Conservation (phyloP, 2,329 filamentous ascomycete genomes). For the Sarocladiaceae sp. region DNA sequence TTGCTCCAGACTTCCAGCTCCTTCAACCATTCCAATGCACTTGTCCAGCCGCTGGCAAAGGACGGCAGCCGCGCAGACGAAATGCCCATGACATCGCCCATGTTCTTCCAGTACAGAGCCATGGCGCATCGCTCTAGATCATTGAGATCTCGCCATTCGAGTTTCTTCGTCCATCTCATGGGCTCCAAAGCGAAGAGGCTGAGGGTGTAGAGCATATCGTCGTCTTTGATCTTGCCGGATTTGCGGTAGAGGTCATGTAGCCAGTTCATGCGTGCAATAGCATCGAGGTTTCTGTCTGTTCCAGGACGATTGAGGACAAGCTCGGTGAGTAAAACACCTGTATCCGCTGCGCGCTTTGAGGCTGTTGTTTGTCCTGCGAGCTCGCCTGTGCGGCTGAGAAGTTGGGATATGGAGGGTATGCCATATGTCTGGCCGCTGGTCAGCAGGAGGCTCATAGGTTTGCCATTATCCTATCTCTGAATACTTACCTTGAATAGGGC, state of each 20-base stretch:
- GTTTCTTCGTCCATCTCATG: slow-evolving; percentile 44
- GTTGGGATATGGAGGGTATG: slow-evolving; percentile 47
- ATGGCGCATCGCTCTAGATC: slow-evolving; percentile 52
- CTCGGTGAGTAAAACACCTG: slow-evolving; percentile 43
- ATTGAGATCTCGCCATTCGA: slow-evolving; percentile 54
- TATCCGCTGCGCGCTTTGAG: slow-evolving; percentile 42
- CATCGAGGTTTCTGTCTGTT: slow-evolving; percentile 40
- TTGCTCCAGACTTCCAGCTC: slow-evolving; percentile 45
- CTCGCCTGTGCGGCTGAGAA: slow-evolving; percentile 46
- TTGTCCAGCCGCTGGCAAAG: slow-evolving; percentile 32
- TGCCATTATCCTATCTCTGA: too few relatives aligned
- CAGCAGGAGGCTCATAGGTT: neutral
- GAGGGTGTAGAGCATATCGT: slow-evolving; percentile 63
- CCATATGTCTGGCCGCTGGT: slow-evolving; percentile 34
- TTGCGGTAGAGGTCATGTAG: slow-evolving; percentile 55
- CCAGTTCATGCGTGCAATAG: slow-evolving; percentile 60
- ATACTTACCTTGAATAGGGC: slow-evolving; percentile 51
- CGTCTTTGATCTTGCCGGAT: slow-evolving; percentile 54
- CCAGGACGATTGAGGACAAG: slow-evolving; percentile 38
- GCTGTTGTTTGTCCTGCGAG: slow-evolving; percentile 39
- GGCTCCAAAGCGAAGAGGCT: slow-evolving; percentile 54
- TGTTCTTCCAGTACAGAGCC: slow-evolving; percentile 53
- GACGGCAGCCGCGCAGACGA: slow-evolving; percentile 41
- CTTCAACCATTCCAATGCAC: slow-evolving; percentile 49
- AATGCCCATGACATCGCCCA: slow-evolving; percentile 54